phyloP scores from a whole-genome alignment of 306 rosid species.

The Hippophae tibetana region DNA sequence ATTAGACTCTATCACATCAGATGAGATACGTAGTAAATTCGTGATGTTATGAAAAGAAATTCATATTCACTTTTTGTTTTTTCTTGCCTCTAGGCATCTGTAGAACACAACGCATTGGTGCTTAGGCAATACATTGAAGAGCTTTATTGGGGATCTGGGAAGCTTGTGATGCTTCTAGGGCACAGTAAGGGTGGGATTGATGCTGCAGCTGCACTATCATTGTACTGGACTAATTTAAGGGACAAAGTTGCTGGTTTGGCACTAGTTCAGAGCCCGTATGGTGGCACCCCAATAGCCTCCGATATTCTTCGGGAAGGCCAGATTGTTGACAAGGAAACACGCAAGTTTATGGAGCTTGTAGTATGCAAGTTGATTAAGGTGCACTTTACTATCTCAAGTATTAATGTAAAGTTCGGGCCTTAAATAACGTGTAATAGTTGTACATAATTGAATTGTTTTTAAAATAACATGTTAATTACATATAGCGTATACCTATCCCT shows the following conservation, averaged over 20 bases:
- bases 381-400: slow-evolving; percentile 3
- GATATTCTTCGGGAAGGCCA: slow-evolving; percentile 74
- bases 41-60: too few species aligned
- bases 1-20: too few species aligned
- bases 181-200: slow-evolving; percentile 91
- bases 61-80: not conserved
- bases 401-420: not conserved
- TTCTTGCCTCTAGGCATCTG: slow-evolving; percentile 43
- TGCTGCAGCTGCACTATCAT: slow-evolving; percentile 65
- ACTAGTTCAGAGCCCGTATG: slow-evolving; percentile 70
- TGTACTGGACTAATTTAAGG: slow-evolving; percentile 58
- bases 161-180: slow-evolving; percentile 68
- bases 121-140: slow-evolving; percentile 71
- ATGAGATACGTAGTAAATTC: too few species aligned
- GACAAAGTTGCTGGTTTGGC: slow-evolving; percentile 85
- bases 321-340: slow-evolving; percentile 66
- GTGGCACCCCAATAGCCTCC: slow-evolving; percentile 81
- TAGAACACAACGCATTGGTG: slow-evolving; percentile 74
- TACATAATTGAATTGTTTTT: too few species aligned
- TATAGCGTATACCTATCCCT: too few species aligned
- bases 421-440: too few species aligned
- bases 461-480: too few species aligned
- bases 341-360: slow-evolving; percentile 67
- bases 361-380: slow-evolving; percentile 81
- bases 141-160: slow-evolving; percentile 78